Percentiles rank a stretch among this genome's conserved stretches.
phyloP scores from a whole-genome alignment of 345 rosid genomes.

The Conringia planisiliqua region DNA sequence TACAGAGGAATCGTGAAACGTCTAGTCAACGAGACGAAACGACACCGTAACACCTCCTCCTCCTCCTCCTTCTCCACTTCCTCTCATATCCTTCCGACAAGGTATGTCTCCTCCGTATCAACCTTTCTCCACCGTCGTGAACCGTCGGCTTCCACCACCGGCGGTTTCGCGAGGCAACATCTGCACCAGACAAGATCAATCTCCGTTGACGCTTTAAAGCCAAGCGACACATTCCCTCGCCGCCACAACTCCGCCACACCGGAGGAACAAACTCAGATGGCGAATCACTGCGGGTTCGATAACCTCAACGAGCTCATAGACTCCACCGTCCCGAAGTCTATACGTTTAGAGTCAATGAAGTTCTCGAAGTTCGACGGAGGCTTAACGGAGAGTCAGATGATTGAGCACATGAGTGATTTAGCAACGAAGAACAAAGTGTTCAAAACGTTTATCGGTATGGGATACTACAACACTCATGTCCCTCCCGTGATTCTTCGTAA shows the following conservation, averaged over 20 bases:
- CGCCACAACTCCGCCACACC: constrained; percentile 88
- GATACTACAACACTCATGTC: constrained; percentile 71
- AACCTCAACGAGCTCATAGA: constrained; percentile 55
- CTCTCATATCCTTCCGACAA: constrained; percentile 43
- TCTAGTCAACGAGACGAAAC: constrained; percentile 51
- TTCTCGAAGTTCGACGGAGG: constrained; percentile 74
- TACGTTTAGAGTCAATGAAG: constrained; percentile 71
- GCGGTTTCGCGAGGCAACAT: neutral
- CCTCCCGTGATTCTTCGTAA: constrained; percentile 90
- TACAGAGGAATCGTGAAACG: constrained; percentile 72
- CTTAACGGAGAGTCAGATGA: constrained; percentile 78
- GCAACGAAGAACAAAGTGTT: constrained; percentile 70
- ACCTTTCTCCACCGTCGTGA: constrained; percentile 41
- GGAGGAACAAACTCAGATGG: constrained; percentile 71
- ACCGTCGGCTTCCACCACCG: constrained; percentile 27
- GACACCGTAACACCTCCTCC: constrained; percentile 31
- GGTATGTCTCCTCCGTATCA: constrained; percentile 72
- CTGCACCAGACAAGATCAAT: constrained; percentile 25
- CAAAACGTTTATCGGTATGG: constrained; percentile 88
- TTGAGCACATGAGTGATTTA: constrained; percentile 62
- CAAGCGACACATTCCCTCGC: constrained; percentile 72
- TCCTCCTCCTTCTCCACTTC: neutral
- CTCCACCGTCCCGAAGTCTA: constrained; percentile 86
- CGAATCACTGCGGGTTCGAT: constrained; percentile 61
- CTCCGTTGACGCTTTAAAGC: constrained; percentile 65